phyloP scores from a whole-genome alignment of 805 yeast genomes.

The Aciculoconidium aculeatum region DNA sequence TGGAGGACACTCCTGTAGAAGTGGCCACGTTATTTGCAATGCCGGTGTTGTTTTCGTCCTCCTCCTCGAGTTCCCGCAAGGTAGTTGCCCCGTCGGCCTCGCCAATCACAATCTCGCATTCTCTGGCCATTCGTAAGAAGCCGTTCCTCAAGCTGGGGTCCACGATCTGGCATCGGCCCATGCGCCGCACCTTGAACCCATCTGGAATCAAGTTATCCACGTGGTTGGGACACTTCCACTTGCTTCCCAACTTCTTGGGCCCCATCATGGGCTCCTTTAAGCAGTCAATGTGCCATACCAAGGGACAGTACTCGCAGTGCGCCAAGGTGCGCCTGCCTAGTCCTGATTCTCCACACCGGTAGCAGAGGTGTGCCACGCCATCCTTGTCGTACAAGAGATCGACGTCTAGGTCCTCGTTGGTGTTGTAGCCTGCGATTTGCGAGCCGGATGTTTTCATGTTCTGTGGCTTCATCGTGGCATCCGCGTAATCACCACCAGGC shows the following conservation, averaged over 20 bases:
- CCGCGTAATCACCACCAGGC: conserved; percentile 64
- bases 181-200: conserved; percentile 34
- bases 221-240: conserved; percentile 93
- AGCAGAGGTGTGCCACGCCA: conserved; percentile 68
- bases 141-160: no score
- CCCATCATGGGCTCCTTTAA: conserved; percentile 67
- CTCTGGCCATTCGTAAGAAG: no score
- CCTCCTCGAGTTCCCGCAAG: conserved; percentile 1
- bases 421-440: conserved; percentile 33
- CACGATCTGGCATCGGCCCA: conserved; percentile 45
- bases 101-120: no score
- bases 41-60: no score
- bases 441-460: conserved; percentile 15
- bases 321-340: conserved; percentile 48
- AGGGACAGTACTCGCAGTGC: conserved; percentile 77
- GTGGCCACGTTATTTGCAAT: conserved; percentile 14
- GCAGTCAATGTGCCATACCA: conserved; percentile 89
- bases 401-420: conserved; percentile 41
- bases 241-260: conserved; percentile 65
- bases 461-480: conserved; percentile 42
- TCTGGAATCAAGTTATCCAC: conserved; percentile 45
- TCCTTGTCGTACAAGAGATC: conserved; percentile 60
- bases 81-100: no score
- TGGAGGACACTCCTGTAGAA: conserved; percentile 16
- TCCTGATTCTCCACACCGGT: conserved; percentile 69